A percentile compares a stretch with the other conserved stretches of the same genome.
phyloP scores from a whole-genome alignment of 768 basidiomycete genomes.

The Boletus sp. region DNA sequence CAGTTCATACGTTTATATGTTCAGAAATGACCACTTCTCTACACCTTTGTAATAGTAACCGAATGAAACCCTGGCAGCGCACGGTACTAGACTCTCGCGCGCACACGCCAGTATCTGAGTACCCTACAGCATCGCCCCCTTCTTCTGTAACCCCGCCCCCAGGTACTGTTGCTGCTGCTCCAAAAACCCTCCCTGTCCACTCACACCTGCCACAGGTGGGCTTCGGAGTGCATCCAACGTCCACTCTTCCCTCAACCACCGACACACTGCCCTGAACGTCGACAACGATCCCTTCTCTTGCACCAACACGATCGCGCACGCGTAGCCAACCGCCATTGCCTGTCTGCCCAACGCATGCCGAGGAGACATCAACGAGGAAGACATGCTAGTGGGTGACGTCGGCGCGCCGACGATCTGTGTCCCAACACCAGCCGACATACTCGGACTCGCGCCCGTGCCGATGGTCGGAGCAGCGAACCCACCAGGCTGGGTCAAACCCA shows the following conservation, averaged over 20 bases:
- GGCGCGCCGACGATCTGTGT: slow-evolving; percentile 6
- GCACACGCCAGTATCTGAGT: too few species aligned
- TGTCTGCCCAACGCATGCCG: slow-evolving; percentile 29
- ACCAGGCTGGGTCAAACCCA: slow-evolving; percentile 22
- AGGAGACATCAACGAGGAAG: slow-evolving; percentile 26
- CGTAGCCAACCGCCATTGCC: slow-evolving; percentile 32
- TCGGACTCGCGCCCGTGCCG: slow-evolving; percentile 11
- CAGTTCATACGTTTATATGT: too few species aligned
- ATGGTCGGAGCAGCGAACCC: slow-evolving; percentile 23
- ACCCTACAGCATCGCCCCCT: too few species aligned
- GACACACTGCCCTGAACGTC: slow-evolving; percentile 77
- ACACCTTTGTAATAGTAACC: too few species aligned
- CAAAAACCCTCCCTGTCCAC: slow-evolving; percentile 38
- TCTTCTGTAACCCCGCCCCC: too few species aligned
- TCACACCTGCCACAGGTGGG: slow-evolving; percentile 19
- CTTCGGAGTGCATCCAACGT: slow-evolving; percentile 38
- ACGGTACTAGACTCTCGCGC: too few species aligned
- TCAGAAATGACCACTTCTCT: too few species aligned
- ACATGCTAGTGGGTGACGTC: slow-evolving; percentile 22
- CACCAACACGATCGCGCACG: slow-evolving; percentile 71
- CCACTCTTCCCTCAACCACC: slow-evolving; percentile 71
- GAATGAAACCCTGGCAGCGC: too few species aligned
- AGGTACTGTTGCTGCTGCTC: slow-evolving; percentile 34
- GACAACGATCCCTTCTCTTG: slow-evolving; percentile 91
- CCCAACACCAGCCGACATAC: background rate